phyloP scores from a whole-genome alignment of 192 early-diverging fungal species.

The Gaertneriomyces sp. region DNA sequence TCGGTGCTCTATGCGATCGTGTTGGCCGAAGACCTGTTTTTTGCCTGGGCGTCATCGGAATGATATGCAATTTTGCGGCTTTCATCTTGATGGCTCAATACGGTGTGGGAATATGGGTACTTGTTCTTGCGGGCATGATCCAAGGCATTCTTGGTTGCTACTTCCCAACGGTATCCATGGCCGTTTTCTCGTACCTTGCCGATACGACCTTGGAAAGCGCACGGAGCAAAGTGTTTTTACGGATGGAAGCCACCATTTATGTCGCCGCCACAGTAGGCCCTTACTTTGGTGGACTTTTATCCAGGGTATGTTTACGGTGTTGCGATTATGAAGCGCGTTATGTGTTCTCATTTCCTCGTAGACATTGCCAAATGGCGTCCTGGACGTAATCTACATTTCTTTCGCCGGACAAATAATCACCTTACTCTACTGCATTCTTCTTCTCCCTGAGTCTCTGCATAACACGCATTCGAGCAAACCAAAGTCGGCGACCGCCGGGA shows the following conservation, averaged over 20 bases:
- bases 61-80: not conserved
- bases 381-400: constrained; percentile 33
- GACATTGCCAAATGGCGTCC: constrained; percentile 25
- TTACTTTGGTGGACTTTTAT: constrained; percentile 32
- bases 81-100: constrained; percentile 30
- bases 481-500: not conserved
- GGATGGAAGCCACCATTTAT: constrained; percentile 37
- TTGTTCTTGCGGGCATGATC: constrained; percentile 30
- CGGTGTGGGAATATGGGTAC: constrained; percentile 34
- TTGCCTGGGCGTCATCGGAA: constrained; percentile 28
- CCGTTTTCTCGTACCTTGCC: constrained; percentile 35
- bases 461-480: not conserved
- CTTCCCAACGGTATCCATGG: constrained; percentile 16
- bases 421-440: constrained; percentile 29
- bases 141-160: constrained; percentile 39
- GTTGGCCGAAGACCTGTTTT: constrained; percentile 38
- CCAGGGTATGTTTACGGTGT: constrained; percentile 16
- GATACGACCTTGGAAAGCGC: constrained; percentile 29
- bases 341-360: constrained; percentile 6
- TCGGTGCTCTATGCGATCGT: constrained; percentile 36
- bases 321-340: not conserved
- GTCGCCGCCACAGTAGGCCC: constrained; percentile 38
- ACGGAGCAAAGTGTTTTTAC: constrained; percentile 31
- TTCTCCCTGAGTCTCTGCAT: constrained; percentile 40
- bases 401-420: constrained; percentile 27